Base-by-base conservation (phyloP, 495 filamentous ascomycete genomes). In the Evernia prunastri region DNA sequence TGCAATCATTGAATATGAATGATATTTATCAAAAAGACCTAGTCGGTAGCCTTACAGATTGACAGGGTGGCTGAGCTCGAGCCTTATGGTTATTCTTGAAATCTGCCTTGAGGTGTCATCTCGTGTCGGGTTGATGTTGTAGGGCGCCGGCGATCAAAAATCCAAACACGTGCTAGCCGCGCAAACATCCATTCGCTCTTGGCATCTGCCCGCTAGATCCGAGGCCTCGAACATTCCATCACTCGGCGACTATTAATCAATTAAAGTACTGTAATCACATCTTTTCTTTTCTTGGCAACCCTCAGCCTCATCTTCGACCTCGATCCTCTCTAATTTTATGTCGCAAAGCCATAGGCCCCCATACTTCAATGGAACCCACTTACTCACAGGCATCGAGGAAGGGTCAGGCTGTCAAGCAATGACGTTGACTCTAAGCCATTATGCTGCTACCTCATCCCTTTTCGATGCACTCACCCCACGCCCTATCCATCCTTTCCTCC, bases 161-260 rank as follows among this genome's bases (percentile, higher is more conserved):
- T 51, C 11, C 0, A 51, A n/a, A 54, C 61, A 63, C 61, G 61
- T 63, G 61, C 31, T 18, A 25, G 27, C 20, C 39, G 20, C 39
- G 27, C 40, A 37, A 29, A 37, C 39, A 2, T n/a, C 35, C 8
- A 63, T 63, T 63, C 61, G 61, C 40, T 58, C 40, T n/a, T n/a
- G n/a, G n/a, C n/a, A n/a, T n/a, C n/a, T n/a, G n/a, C n/a, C n/a
- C n/a, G n/a, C n/a, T n/a, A n/a, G n/a, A n/a, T n/a, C n/a, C n/a
- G n/a, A n/a, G n/a, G n/a, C n/a, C n/a, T n/a, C n/a, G n/a, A n/a
- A n/a, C n/a, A n/a, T n/a, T n/a, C n/a, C n/a, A n/a, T n/a, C n/a
- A n/a, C n/a, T n/a, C n/a, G n/a, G n/a, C n/a, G n/a, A n/a, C n/a
- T n/a, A n/a, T n/a, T n/a, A n/a, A n/a, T n/a, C n/a, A n/a, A n/a